These are phyloP conservation scores for Aspergillus cejpii DNA, from an alignment of 2,329 filamentous ascomycete genomes.

Conservation along the genomic window DNA sequence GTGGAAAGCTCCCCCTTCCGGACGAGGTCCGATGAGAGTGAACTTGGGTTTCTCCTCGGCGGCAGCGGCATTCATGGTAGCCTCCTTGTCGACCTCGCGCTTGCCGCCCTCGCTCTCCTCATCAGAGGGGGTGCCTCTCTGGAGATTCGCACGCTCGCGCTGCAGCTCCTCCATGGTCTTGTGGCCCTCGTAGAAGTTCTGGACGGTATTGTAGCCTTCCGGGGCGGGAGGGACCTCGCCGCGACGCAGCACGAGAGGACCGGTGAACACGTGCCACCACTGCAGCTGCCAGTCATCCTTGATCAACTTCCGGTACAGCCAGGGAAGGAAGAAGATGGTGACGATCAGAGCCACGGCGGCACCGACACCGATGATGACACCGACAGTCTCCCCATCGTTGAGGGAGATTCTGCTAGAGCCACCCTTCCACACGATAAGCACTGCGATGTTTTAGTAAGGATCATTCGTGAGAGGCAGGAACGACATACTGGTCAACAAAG, in stretches of 20 bases:
- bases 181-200: conserved; percentile 17
- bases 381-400: conserved; percentile 6
- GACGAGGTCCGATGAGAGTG: conserved; percentile 12
- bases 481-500: conserved; percentile 13
- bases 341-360: conserved; percentile 8
- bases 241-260: conserved; percentile 15
- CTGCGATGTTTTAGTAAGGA: conserved; percentile 1
- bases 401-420: conserved; percentile 13
- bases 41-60: background rate
- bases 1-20: conserved; percentile 9
- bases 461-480: background rate
- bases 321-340: conserved; percentile 11
- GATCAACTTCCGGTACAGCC: conserved; percentile 13
- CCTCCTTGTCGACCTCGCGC: background rate
- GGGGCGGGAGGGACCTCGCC: conserved; percentile 11
- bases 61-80: background rate
- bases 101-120: conserved; percentile 2
- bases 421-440: conserved; percentile 21
- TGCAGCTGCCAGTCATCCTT: conserved; percentile 13
- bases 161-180: conserved; percentile 15
- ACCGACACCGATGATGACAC: conserved; percentile 12
- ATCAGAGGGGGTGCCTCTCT: background rate
- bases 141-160: conserved; percentile 6
- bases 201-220: conserved; percentile 4
- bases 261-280: conserved; percentile 11